phyloP scores from a whole-genome alignment of 2,329 filamentous ascomycete species.

The Fusarium falciforme region DNA sequence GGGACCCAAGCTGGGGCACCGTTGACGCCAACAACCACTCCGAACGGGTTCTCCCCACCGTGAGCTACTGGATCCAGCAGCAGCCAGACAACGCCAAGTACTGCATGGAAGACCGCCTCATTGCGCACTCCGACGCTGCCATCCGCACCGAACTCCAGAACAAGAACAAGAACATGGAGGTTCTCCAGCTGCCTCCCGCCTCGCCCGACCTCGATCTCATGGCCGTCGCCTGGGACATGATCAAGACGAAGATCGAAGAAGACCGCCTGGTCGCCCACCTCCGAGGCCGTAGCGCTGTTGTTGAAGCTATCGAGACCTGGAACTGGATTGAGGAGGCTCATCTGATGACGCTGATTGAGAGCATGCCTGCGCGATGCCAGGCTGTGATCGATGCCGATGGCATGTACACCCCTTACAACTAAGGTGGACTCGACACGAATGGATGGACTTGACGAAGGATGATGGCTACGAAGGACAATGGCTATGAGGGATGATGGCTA shows the following conservation, averaged over 20 bases:
- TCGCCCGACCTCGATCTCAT: slow-evolving; percentile 31
- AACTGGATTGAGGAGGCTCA: neutral
- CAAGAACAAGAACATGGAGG: neutral
- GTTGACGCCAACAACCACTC: slow-evolving; percentile 6
- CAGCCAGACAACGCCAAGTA: slow-evolving; percentile 3
- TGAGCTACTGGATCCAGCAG: slow-evolving; percentile 4
- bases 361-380: slow-evolving; percentile 27
- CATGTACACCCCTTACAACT: slow-evolving; percentile 10
- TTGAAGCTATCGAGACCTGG: slow-evolving; percentile 7
- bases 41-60: neutral
- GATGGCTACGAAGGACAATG: neutral
- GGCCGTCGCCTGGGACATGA: slow-evolving; percentile 2
- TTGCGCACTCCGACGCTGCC: neutral
- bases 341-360: slow-evolving; percentile 6
- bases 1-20: slow-evolving; percentile 4
- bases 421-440: neutral
- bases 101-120: slow-evolving; percentile 1
- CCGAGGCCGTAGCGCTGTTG: neutral
- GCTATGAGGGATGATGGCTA: neutral
- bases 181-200: slow-evolving; percentile 15
- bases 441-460: neutral
- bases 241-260: slow-evolving; percentile 9
- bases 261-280: neutral
- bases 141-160: slow-evolving; percentile 5
- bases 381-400: slow-evolving; percentile 30